Evolutionary conservation across 208 protist species (phyloP).

Genomic region (Crithidia thermophila): DNA sequence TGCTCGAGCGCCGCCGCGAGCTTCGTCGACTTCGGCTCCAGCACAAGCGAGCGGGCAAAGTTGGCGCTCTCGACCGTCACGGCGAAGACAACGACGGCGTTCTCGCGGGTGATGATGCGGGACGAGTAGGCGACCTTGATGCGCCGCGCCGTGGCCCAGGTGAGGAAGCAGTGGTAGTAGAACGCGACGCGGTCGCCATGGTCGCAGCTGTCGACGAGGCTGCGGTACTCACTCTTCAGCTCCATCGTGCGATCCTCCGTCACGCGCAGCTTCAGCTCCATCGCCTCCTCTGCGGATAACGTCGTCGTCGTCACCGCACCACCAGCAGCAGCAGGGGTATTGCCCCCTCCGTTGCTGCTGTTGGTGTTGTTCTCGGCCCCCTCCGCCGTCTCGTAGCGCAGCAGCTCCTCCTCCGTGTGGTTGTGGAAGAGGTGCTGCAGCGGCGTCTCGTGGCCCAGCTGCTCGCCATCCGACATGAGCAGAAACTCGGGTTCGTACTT

Average conservation of each 20-base stretch:
- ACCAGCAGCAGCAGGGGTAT: too few relatives aligned
- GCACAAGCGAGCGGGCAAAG: slow-evolving; percentile 63
- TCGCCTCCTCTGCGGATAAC: slow-evolving; percentile 18
- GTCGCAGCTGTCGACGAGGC: slow-evolving; percentile 71
- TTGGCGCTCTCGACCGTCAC: slow-evolving; percentile 62
- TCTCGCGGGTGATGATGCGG: slow-evolving; percentile 83
- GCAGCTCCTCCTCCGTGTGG: slow-evolving; percentile 32
- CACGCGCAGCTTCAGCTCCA: slow-evolving; percentile 18
- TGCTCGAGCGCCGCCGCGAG: slow-evolving; percentile 56
- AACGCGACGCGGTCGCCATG: slow-evolving; percentile 63
- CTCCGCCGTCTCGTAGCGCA: slow-evolving; percentile 1
- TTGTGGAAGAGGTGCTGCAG: slow-evolving; percentile 70
- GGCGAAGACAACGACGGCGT: slow-evolving; percentile 83
- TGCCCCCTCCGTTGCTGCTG: too few relatives aligned
- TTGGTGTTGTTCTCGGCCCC: slow-evolving; percentile 10
- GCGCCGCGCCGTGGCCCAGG: slow-evolving; percentile 64
- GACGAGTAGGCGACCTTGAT: slow-evolving; percentile 87
- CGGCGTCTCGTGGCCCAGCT: slow-evolving; percentile 54
- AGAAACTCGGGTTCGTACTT: slow-evolving; percentile 87
- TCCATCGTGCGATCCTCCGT: slow-evolving; percentile 29
- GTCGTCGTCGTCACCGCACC: neutral
- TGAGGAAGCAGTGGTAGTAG: slow-evolving; percentile 82
- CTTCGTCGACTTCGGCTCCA: slow-evolving; percentile 42
- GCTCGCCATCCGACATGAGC: slow-evolving; percentile 88
- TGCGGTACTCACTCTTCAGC: slow-evolving; percentile 54